Evolutionary conservation across 805 yeast species (phyloP), one percentile per base, ranked within the genome.

Genomic region (Blastobotrys robertii): DNA sequence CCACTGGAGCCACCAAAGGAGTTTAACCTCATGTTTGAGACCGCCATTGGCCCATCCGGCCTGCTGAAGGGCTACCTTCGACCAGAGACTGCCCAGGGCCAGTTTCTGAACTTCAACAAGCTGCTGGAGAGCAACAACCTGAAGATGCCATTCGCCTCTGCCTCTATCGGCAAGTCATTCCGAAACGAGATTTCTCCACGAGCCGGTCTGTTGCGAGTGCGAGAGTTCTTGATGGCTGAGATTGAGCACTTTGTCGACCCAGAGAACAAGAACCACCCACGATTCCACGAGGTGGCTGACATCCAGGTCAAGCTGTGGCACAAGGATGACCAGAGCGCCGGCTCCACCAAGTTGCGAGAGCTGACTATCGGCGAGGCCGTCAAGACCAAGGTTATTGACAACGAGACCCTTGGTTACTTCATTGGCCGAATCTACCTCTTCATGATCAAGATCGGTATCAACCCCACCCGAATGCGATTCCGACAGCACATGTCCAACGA

Each of bases 21-120:
- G 65, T 92, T 92, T 78, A 92, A 92, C 72, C 77, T 92, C 65
- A 92, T 92, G 99, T 92, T 92, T 63, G 97, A 90, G 69, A 92
- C 99, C 46, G 95, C 95, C 45, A 94, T 92, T 64, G 99, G 99
- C 43, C 98, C 99, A 48, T 84, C 97, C 42, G 98, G 98, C 59
- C 86, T 81, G 63, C 69, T 88, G 64, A 88, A 84, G 72, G 98
- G 98, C 53, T 92, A 76, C 68, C 69, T 92, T 61, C 81, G 99
- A 68, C 99, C 99, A 48, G 99, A 92, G 72, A 92, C 99, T 50
- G 99, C 99, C 19, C 99, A 92, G 73, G 99, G 99, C 60, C 98
- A 92, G 70, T 92, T 92, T 65, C 74, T 92, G 62, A 92, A 92
- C 74, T 92, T 92, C 70, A 77, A 78, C 72, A 94, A 90, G 68